Evolutionary conservation across 2,329 filamentous ascomycete species (phyloP).

Genomic region (Arachnopeziza araneosa): DNA sequence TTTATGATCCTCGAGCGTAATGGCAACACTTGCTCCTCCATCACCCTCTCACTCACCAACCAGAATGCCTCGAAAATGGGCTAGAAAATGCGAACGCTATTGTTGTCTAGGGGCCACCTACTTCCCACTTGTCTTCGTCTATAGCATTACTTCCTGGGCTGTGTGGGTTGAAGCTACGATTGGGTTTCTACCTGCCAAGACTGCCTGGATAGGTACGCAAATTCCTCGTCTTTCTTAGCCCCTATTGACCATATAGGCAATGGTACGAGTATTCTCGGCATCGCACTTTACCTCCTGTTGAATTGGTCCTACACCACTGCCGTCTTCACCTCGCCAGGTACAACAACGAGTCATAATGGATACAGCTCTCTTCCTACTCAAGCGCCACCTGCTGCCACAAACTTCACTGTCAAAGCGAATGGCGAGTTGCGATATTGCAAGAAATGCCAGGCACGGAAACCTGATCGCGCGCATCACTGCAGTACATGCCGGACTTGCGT

Average conservation of each 20-base stretch:
- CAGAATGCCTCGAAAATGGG: slow-evolving; percentile 54
- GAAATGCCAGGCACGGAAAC: slow-evolving; percentile 92
- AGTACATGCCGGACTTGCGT: slow-evolving; percentile 91
- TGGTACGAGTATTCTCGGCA: slow-evolving; percentile 54
- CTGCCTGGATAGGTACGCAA: slow-evolving; percentile 51
- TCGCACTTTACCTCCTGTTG: slow-evolving; percentile 70
- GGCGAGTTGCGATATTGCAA: slow-evolving; percentile 90
- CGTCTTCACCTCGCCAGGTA: slow-evolving; percentile 87
- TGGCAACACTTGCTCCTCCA: slow-evolving; percentile 22
- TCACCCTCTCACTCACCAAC: slow-evolving; percentile 33
- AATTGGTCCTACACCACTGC: slow-evolving; percentile 89
- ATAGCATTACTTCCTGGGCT: slow-evolving; percentile 86
- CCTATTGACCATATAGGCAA: slow-evolving; percentile 38
- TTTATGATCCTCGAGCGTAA: slow-evolving; percentile 11
- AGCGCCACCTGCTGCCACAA: slow-evolving; percentile 55
- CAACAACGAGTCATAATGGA: slow-evolving; percentile 56
- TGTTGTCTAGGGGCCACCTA: slow-evolving; percentile 77
- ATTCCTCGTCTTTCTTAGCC: background rate
- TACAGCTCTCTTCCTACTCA: slow-evolving; percentile 81
- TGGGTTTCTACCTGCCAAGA: slow-evolving; percentile 50
- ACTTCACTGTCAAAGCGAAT: slow-evolving; percentile 87
- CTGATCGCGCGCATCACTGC: slow-evolving; percentile 94
- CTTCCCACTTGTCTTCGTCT: slow-evolving; percentile 86
- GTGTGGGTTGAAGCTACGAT: slow-evolving; percentile 80
- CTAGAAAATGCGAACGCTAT: slow-evolving; percentile 69